These are phyloP conservation scores for Nadsonia starkeyi-henricii DNA, from an alignment of 1,139 yeast genomes.

Conservation along the genomic window DNA sequence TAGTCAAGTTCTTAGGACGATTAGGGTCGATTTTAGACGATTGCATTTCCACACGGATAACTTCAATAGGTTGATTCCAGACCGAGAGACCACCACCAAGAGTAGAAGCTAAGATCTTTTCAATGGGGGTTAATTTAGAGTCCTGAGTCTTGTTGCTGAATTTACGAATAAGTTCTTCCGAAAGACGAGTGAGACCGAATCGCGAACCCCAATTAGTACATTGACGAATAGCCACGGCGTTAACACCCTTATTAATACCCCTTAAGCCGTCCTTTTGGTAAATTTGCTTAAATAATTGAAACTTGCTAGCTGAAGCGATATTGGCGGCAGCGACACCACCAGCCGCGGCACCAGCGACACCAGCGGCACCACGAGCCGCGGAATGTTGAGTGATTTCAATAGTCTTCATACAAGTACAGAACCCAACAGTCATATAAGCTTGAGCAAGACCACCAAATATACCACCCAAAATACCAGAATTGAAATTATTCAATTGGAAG, in stretches of 20 bases:
- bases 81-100: conserved; percentile 96
- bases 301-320: conserved; percentile 55
- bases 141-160: conserved; percentile 45
- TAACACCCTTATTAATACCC: conserved; percentile 95
- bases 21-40: conserved; percentile 84
- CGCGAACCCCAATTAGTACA: conserved; percentile 99
- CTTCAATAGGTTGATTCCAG: conserved; percentile 98
- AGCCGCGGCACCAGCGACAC: background rate
- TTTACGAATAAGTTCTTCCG: conserved; percentile 70
- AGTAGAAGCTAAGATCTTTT: conserved; percentile 76
- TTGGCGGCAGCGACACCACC: conserved; percentile 45
- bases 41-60: conserved; percentile 95
- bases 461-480: conserved; percentile 87
- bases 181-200: conserved; percentile 82
- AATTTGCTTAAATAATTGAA: conserved; percentile 76
- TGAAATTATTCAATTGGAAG: conserved; percentile 56
- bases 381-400: conserved; percentile 89
- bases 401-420: conserved; percentile 96
- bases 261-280: conserved; percentile 73
- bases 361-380: conserved; percentile 6
- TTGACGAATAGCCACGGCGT: conserved; percentile 98
- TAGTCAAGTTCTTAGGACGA: conserved; percentile 84
- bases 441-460: conserved; percentile 91
- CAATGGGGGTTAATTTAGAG: conserved; percentile 54
- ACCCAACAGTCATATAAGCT: conserved; percentile 92